phyloP scores from a whole-genome alignment of 176 grass and related monocot species.

The Metroxylon sagu region DNA sequence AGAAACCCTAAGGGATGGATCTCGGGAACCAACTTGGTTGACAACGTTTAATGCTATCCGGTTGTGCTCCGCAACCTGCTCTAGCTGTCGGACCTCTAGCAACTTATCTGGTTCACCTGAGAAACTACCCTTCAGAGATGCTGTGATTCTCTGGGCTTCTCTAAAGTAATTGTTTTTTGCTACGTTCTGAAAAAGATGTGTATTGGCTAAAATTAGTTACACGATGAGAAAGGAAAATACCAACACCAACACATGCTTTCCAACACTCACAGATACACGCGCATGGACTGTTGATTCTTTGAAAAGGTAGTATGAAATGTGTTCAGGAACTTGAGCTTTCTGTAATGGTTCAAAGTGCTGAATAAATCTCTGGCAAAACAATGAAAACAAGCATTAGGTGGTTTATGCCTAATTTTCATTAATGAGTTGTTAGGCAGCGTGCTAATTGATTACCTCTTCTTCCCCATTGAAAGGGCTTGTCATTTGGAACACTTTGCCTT shows the following conservation, averaged over 20 bases:
- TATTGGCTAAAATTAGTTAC: no score
- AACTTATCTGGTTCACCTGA: conserved; percentile 61
- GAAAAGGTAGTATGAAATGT: conserved; percentile 73
- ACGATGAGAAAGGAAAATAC: no score
- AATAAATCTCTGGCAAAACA: conserved; percentile 58
- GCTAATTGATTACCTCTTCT: conserved; percentile 46
- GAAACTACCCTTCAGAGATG: conserved; percentile 65
- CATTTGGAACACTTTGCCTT: conserved; percentile 60
- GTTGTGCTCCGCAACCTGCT: conserved; percentile 86
- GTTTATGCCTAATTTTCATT: no score
- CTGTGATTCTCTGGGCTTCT: conserved; percentile 59
- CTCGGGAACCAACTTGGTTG: conserved; percentile 52
- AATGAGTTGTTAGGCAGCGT: no score
- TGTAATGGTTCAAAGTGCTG: conserved; percentile 95
- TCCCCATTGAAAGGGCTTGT: conserved; percentile 76
- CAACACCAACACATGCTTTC: neutral
- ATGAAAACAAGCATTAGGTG: no score
- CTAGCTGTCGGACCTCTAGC: conserved; percentile 63
- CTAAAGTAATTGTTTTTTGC: conserved; percentile 87
- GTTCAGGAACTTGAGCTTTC: conserved; percentile 69
- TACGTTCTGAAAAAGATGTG: conserved; percentile 40
- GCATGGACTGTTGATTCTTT: conserved; percentile 58
- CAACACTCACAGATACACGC: conserved; percentile 53
- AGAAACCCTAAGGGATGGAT: conserved; percentile 59
- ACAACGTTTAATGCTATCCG: conserved; percentile 84